phyloP scores from a whole-genome alignment of 345 rosid genomes.

The Orychophragmus violaceus region DNA sequence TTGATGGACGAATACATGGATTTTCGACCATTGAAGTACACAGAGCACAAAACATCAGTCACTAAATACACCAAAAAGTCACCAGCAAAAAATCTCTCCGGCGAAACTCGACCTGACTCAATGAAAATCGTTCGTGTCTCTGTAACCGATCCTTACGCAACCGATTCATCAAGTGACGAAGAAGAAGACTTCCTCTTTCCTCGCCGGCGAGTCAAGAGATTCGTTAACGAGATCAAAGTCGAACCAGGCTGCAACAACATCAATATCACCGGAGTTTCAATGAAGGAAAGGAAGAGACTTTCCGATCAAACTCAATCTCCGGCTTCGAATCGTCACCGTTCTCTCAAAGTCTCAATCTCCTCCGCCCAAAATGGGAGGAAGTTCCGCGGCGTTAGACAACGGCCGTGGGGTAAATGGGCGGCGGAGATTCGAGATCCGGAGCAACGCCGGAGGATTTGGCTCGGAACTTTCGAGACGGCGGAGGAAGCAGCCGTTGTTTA shows the following conservation, averaged over 20 bases:
- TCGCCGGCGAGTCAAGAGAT: slow-evolving; percentile 62
- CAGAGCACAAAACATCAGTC: slow-evolving; percentile 50
- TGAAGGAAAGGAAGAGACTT: slow-evolving; percentile 30
- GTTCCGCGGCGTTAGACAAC: slow-evolving; percentile 82
- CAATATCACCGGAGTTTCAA: background rate
- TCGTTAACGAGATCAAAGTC: slow-evolving; percentile 63
- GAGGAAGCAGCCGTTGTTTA: slow-evolving; percentile 96
- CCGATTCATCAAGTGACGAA: slow-evolving; percentile 91
- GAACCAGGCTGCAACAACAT: slow-evolving; percentile 31
- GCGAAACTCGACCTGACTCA: background rate
- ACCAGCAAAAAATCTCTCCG: slow-evolving; percentile 18
- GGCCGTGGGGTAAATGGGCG: slow-evolving; percentile 99
- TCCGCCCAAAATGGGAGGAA: slow-evolving; percentile 40
- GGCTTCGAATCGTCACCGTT: slow-evolving; percentile 18
- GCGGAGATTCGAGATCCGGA: slow-evolving; percentile 99
- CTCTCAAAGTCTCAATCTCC: slow-evolving; percentile 16
- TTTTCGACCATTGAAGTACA: slow-evolving; percentile 58
- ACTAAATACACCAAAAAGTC: slow-evolving; percentile 42
- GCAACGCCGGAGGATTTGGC: slow-evolving; percentile 74
- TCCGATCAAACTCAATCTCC: slow-evolving; percentile 11
- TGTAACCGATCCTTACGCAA: slow-evolving; percentile 69
- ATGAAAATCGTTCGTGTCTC: slow-evolving; percentile 48
- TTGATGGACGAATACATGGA: slow-evolving; percentile 19
- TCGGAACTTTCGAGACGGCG: slow-evolving; percentile 84
- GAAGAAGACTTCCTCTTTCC: slow-evolving; percentile 37